These are phyloP conservation scores for Populus ilicifolia DNA, from an alignment of 345 rosid species.

Conservation along the genomic window DNA sequence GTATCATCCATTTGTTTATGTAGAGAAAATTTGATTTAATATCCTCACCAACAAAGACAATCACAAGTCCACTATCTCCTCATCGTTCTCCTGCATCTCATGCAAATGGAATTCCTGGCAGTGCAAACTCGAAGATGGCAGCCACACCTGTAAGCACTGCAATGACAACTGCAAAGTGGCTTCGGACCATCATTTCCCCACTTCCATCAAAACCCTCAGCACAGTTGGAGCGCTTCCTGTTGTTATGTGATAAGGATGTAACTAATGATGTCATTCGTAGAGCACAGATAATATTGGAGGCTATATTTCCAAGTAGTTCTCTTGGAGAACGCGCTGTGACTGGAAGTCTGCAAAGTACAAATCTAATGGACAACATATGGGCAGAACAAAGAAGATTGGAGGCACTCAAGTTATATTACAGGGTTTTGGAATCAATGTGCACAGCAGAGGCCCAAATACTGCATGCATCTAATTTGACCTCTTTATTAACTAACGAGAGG, in stretches of 20 bases:
- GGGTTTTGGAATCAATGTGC: conserved; percentile 96
- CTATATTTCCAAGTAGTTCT: conserved; percentile 79
- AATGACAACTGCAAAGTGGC: conserved; percentile 99
- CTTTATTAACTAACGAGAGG: conserved; percentile 89
- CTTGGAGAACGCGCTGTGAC: conserved; percentile 57
- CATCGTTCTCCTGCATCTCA: conserved; percentile 65
- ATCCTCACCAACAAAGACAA: conserved; percentile 76
- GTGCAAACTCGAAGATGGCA: conserved; percentile 45
- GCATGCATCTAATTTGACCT: conserved; percentile 77
- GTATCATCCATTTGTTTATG: conserved; percentile 8
- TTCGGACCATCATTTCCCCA: conserved; percentile 71
- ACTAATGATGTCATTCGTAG: conserved; percentile 70
- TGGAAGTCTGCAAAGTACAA: conserved; percentile 64
- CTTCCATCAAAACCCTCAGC: conserved; percentile 73
- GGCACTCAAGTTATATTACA: conserved; percentile 79
- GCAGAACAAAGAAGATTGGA: conserved; percentile 86
- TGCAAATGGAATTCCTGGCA: conserved; percentile 48
- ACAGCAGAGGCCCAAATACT: conserved; percentile 80
- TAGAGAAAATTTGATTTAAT: conserved; percentile 71
- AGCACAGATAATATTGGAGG: conserved; percentile 83
- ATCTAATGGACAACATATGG: conserved; percentile 91
- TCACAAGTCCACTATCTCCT: conserved; percentile 83
- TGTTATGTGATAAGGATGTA: conserved; percentile 80
- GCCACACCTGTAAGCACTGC: conserved; percentile 91
- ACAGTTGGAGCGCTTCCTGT: conserved; percentile 61